Conservation (phyloP, 495 filamentous ascomycete species). For the Xylaria venustula region DNA sequence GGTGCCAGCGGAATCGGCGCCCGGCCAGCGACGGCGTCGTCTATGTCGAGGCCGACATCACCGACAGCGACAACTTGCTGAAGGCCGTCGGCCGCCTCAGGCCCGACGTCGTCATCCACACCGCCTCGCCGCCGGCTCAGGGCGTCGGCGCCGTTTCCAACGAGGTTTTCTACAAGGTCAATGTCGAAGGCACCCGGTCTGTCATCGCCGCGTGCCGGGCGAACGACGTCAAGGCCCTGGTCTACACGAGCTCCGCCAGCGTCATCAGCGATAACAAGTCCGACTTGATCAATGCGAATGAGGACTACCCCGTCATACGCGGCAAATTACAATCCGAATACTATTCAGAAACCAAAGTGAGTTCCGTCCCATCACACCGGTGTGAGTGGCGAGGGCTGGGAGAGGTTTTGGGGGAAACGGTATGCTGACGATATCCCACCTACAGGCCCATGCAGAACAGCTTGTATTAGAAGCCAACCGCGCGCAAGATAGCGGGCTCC, state of each 20-base stretch:
- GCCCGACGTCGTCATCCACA: constrained; percentile 93
- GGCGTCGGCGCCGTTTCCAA: constrained; percentile 44
- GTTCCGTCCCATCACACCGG: background rate
- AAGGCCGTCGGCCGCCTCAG: constrained; percentile 65
- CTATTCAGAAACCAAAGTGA: constrained; percentile 85
- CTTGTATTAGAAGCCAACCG: constrained; percentile 85
- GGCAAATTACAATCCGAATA: constrained; percentile 75
- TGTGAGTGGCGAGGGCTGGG: background rate
- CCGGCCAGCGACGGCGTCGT: constrained; percentile 62
- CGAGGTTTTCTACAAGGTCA: constrained; percentile 78
- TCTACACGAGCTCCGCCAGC: constrained; percentile 91
- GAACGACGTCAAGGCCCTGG: constrained; percentile 81
- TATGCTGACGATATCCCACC: no score
- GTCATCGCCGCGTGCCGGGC: constrained; percentile 74
- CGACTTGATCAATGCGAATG: constrained; percentile 86
- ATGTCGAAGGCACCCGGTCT: constrained; percentile 82
- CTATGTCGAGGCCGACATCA: constrained; percentile 89
- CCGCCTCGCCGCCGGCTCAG: constrained; percentile 70
- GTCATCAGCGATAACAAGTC: constrained; percentile 77
- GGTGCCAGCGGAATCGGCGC: constrained; percentile 70
- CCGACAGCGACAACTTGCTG: constrained; percentile 62
- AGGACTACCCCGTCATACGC: constrained; percentile 77
- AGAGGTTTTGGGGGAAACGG: no score
- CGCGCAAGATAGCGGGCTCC: constrained; percentile 56
- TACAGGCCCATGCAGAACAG: constrained; percentile 85